Base-by-base conservation (phyloP, 139 green algal genomes). In the Chlamydomonas incerta region DNA sequence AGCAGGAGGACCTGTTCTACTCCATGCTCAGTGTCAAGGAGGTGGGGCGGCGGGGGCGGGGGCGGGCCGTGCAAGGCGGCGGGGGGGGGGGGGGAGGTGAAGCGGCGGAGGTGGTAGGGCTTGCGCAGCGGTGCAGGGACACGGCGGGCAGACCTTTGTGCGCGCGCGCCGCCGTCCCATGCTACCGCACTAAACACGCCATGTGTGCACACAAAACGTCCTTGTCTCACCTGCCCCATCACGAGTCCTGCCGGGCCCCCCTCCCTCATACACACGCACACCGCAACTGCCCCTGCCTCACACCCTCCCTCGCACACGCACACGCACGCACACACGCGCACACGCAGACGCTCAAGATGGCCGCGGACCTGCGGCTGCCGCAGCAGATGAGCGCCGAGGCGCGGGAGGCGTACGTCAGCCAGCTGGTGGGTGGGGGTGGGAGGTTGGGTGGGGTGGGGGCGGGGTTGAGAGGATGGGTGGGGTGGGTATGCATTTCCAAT, bases 1-100 rank as follows among this genome's bases (percentile, higher is more conserved):
- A 96, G 79, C 97, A 99, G 87, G 95, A 98, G n/a, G 95, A 98
- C 82, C 85, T 96, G 29, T 99, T 99, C 89, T 99, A 96, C 91
- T 95, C 89, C 21, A 93, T 96, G 91, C 87, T 97, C 20, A 98
- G 92, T 11, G 93, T 95, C 11, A 73, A 72, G 58, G 88, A 93
- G 90, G 88, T 89, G 60, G 5, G 81, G 24, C 37, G 41, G 31
- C 11, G n/a, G n/a, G n/a, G n/a, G n/a, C n/a, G n/a, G n/a, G n/a
- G n/a, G n/a, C n/a, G n/a, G 67, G n/a, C n/a, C n/a, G n/a, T n/a
- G n/a, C n/a, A n/a, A 62, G 57, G 50, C 14, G n/a, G 31, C 3
- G 46, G 63, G 52, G 35, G 18, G 67, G 33, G 67, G 31, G 17
- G 67, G 67, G 18, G 67, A 9, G 20, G 31, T 29, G 67, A n/a